Base-by-base conservation (phyloP, 2,329 filamentous ascomycete genomes). In the Trichoderma lentiforme region DNA sequence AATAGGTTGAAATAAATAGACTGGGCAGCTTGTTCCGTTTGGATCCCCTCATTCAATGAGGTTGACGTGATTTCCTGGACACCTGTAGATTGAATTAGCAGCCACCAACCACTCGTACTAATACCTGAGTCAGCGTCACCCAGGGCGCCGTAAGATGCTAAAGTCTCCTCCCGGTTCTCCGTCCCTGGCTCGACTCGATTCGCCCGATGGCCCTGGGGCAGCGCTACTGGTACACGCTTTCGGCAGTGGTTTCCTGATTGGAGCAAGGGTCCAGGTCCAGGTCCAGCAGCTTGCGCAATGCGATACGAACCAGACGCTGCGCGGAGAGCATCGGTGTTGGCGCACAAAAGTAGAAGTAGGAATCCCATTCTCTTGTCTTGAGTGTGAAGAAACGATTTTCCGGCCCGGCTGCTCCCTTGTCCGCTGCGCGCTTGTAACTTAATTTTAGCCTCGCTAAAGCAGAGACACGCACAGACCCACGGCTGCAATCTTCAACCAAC, bases 381-480 rank as follows among this genome's bases (percentile, higher is more conserved):
- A 3, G 61, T 3, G 34, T 63, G 66, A 70, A 53, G 65, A 63
- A 70, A 56, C 67, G 65, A 70, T 64, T 72, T 64, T 58, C 58
- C 65, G 71, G 32, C 15, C 65, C 71, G 57, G 47, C 32, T 30
- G 15, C 24, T 67, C 64, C 64, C 65, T 43, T 58, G 62, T 60
- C 70, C 24, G 51, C 36, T 57, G 57, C 71, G 71, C 71, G 71
- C 71, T 72, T 72, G 71, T 57, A 70, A 58, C 71, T 70, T 70
- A 70, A 64, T 70, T 70, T 72, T 70, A 72, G 70, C 58, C 64
- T 68, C 65, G 71, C 65, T 39, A 68, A 68, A 53, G 32, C 57
- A 60, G n/a, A 63, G 30, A 57, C 39, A 32, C 32, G 65, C 65
- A 63, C 43, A 67, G 56, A 63, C 70, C 68, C 18, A 24, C 21